A percentile compares a stretch with the other conserved stretches of the same genome.
Evolutionary conservation across 768 basidiomycete species (phyloP).

Genomic region (Suillus subluteus): DNA sequence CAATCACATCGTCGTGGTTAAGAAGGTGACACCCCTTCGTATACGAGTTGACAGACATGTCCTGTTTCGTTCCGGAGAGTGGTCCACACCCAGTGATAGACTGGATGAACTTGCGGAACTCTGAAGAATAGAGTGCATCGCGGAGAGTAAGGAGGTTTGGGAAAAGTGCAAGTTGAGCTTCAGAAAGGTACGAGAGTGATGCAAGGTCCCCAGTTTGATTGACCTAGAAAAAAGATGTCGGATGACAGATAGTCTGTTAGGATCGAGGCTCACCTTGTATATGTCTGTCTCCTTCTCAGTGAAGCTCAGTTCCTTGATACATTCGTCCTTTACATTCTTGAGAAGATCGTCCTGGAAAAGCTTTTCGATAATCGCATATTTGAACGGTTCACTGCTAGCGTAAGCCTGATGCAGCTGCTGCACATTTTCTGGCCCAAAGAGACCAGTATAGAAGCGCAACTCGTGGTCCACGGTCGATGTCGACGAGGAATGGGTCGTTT

Average conservation of each 20-base stretch:
- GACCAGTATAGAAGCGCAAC: constrained; percentile 38
- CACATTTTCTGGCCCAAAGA: constrained; percentile 63
- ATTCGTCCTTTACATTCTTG: constrained; percentile 81
- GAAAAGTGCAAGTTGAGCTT: constrained; percentile 76
- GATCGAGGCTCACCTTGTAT: constrained; percentile 69
- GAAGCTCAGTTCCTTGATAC: constrained; percentile 76
- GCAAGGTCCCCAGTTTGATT: constrained; percentile 97
- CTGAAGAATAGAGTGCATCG: constrained; percentile 86
- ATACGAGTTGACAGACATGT: constrained; percentile 95
- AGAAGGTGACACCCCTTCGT: constrained; percentile 91
- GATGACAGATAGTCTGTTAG: constrained; percentile 6
- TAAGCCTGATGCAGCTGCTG: constrained; percentile 61
- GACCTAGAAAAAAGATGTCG: constrained; percentile 55
- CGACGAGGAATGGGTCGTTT: constrained; percentile 39
- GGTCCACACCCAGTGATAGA: constrained; percentile 91
- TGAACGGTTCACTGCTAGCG: constrained; percentile 67
- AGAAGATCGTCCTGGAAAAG: constrained; percentile 87
- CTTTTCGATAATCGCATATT: constrained; percentile 78
- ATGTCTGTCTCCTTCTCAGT: constrained; percentile 98
- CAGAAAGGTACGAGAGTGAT: constrained; percentile 84
- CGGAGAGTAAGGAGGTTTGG: constrained; percentile 82
- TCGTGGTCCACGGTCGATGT: constrained; percentile 18
- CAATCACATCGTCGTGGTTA: constrained; percentile 98
- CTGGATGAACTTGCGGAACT: constrained; percentile 83
- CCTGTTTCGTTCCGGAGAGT: constrained; percentile 88